Percentiles rank a stretch among this genome's conserved stretches.
Evolutionary conservation across 169 alveolate genomes (phyloP).

Genomic region (Cryptosporidium tyzzeri): DNA sequence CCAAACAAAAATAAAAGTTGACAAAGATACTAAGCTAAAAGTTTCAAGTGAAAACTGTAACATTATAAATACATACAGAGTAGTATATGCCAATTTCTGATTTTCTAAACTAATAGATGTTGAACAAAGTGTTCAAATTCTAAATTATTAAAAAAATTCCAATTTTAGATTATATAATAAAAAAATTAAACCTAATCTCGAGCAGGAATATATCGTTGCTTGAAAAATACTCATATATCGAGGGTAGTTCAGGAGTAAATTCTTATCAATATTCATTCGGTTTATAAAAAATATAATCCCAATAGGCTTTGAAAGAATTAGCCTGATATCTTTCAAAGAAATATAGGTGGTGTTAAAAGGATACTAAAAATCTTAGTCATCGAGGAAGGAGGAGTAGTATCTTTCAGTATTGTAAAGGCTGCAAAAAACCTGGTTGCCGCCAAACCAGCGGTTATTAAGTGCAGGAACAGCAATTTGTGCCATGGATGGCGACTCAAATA

Average conservation of each 20-base stretch:
- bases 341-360: slow-evolving; percentile 17
- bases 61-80: slow-evolving; percentile 2
- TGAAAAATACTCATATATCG: slow-evolving; percentile 29
- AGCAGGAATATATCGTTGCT: slow-evolving; percentile 29
- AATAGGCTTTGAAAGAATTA: slow-evolving; percentile 43
- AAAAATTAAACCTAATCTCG: slow-evolving; percentile 44
- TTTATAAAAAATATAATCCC: slow-evolving; percentile 33
- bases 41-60: neutral
- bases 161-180: slow-evolving; percentile 19
- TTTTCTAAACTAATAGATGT: neutral
- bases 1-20: no score
- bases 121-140: slow-evolving; percentile 15
- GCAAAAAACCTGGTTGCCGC: slow-evolving; percentile 79
- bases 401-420: slow-evolving; percentile 76
- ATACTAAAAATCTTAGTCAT: slow-evolving; percentile 37
- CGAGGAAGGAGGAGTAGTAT: slow-evolving; percentile 67
- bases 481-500: slow-evolving; percentile 70
- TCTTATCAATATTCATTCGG: slow-evolving; percentile 42
- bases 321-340: slow-evolving; percentile 45
- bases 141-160: slow-evolving; percentile 1
- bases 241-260: slow-evolving; percentile 37
- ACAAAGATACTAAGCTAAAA: neutral
- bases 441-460: slow-evolving; percentile 81
- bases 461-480: slow-evolving; percentile 79
- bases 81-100: slow-evolving; percentile 12